Conservation (phyloP, 2,329 filamentous ascomycete genomes). For the Elsinoe perseae region DNA sequence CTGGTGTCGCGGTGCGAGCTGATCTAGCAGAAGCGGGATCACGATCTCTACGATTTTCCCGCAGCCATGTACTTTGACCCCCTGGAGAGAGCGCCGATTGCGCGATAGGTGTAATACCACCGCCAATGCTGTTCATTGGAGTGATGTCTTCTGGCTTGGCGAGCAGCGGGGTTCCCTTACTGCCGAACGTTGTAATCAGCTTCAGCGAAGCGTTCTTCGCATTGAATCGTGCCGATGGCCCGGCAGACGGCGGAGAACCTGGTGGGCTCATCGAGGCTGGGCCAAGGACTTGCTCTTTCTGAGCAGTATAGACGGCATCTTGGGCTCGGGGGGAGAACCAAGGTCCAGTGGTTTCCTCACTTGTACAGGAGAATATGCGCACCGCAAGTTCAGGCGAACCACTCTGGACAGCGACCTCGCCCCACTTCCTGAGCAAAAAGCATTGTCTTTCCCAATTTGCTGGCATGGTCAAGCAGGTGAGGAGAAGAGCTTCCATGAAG, state of each 20-base stretch:
- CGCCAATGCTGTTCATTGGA: slow-evolving; percentile 50
- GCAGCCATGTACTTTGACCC: slow-evolving; percentile 38
- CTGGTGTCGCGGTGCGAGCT: slow-evolving; percentile 54
- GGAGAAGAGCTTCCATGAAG: slow-evolving; percentile 85
- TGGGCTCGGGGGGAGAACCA: slow-evolving; percentile 81
- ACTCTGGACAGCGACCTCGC: slow-evolving; percentile 79
- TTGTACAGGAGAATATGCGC: slow-evolving; percentile 86
- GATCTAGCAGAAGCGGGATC: slow-evolving; percentile 49
- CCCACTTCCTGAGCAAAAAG: slow-evolving; percentile 87
- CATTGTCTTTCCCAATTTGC: slow-evolving; percentile 86
- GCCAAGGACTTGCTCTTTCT: slow-evolving; percentile 34
- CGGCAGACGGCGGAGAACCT: slow-evolving; percentile 62
- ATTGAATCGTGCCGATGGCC: slow-evolving; percentile 45
- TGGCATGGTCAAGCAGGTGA: slow-evolving; percentile 76
- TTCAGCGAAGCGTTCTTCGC: slow-evolving; percentile 79
- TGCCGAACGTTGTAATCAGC: slow-evolving; percentile 82
- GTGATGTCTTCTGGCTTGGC: slow-evolving; percentile 57
- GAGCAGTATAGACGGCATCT: slow-evolving; percentile 51
- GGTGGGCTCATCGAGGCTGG: slow-evolving; percentile 53
- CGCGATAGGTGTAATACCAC: slow-evolving; percentile 80
- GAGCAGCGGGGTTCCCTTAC: slow-evolving; percentile 55
- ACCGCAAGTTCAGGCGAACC: slow-evolving; percentile 86
- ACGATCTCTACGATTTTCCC: slow-evolving; percentile 28
- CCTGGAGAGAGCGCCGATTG: slow-evolving; percentile 59
- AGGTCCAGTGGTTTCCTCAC: slow-evolving; percentile 72